A percentile compares a stretch with the other conserved stretches of the same genome.
These are phyloP conservation scores for Cryptococcus sp. DNA, from an alignment of 1,284 basidiomycete genomes.

Conservation along the genomic window DNA sequence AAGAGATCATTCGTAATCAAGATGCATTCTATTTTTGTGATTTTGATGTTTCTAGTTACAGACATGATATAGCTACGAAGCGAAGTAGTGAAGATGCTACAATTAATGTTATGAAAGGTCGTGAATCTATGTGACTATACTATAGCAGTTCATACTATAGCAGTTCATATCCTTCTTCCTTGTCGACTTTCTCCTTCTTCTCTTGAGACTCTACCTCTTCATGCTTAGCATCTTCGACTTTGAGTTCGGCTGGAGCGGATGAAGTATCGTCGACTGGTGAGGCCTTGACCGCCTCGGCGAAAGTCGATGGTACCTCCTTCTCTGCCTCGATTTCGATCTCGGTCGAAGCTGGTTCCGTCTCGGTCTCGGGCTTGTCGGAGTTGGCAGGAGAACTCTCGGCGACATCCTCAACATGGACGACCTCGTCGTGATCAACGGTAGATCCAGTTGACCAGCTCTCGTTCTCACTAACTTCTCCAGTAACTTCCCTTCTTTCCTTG, in stretches of 20 bases:
- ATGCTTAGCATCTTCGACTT: constrained; percentile 3
- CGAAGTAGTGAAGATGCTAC: too few species aligned
- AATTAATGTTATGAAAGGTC: too few species aligned
- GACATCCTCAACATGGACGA: constrained; percentile 13
- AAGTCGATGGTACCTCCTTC: not conserved
- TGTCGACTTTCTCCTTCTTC: constrained; percentile 10
- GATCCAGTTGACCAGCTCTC: constrained; percentile 7
- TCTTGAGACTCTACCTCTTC: constrained; percentile 10
- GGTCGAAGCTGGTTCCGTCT: not conserved
- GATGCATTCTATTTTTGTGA: too few species aligned
- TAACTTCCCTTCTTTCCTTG: constrained; percentile 25
- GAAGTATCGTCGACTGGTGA: not conserved
- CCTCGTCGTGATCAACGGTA: constrained; percentile 9
- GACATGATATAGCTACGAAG: too few species aligned
- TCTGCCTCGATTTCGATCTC: not conserved
- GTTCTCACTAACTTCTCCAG: constrained; percentile 31
- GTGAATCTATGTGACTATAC: too few species aligned
- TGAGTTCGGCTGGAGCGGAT: not conserved
- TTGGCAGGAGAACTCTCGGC: not conserved
- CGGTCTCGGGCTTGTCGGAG: not conserved
- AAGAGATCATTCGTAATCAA: too few species aligned
- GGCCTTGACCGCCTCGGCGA: constrained; percentile 4
- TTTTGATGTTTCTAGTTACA: too few species aligned
- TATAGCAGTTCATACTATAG: constrained; percentile 3
- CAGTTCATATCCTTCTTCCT: constrained; percentile 19